Evolutionary conservation across 345 rosid species (phyloP), one percentile per base, ranked within the genome.

Genomic region (Turritis glabra): DNA sequence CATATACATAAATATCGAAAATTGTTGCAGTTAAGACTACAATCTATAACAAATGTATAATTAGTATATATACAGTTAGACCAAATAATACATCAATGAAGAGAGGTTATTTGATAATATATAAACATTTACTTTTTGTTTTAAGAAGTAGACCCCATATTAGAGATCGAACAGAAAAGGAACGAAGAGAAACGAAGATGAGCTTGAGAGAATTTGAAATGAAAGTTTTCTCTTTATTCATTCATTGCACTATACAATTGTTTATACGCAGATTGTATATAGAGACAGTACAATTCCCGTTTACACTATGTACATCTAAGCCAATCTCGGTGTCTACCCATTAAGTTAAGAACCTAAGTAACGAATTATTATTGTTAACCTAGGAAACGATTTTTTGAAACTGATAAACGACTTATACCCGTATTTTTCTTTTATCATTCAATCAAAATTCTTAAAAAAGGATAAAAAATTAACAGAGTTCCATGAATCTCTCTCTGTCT

Each of bases 391-490:
- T 41, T 29, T 41, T 64, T 64, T 46, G 40, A 11, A 64, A 64
- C 41, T 19, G 4, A 19, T 3, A 10, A 10, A 27, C 18, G 1
- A 44, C 1, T 32, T 29, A 33, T 27, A 10, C 38, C 5, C 12
- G 6, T 18, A 27, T 12, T 21, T 37, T 29, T 44, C 27, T 17
- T 64, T 12, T n/a, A 25, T 9, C 25, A 52, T 44, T 58, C 26
- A n/a, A 9, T 23, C n/a, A n/a, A 47, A n/a, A 33, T 11, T 47
- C 69, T 38, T 72, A 8, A 30, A 72, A 26, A 18, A 17, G 12
- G 14, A 21, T n/a, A 53, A 63, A 40, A 37, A 47, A 18, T 0
- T 52, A 62, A 72, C 76, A 62, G 44, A 52, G 23, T 15, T 72
- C 62, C 69, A 62, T 52, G n/a, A 52, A 72, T 19, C 3, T 63